These are phyloP conservation scores for Vanrija humicola DNA, from an alignment of 1,284 basidiomycete species.

Conservation along the genomic window DNA sequence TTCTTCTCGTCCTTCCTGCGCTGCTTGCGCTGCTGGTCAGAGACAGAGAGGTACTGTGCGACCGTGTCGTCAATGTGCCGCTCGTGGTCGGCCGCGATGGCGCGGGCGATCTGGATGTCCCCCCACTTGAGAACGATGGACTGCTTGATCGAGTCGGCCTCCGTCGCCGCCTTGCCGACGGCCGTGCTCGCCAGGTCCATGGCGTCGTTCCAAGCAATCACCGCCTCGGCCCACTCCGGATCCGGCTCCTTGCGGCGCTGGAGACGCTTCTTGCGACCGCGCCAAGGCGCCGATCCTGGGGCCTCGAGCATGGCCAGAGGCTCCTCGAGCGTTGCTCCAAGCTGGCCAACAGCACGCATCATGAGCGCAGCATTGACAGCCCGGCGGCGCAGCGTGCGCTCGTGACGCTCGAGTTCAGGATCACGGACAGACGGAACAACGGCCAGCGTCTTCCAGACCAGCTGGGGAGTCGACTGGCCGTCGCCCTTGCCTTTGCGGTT, in stretches of 20 bases:
- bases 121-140: slow-evolving; percentile 23
- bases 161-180: slow-evolving; percentile 13
- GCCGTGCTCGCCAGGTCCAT: slow-evolving; percentile 27
- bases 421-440: slow-evolving; percentile 65
- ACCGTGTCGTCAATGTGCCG: slow-evolving; percentile 14
- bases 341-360: slow-evolving; percentile 62
- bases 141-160: slow-evolving; percentile 1
- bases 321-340: slow-evolving; percentile 63
- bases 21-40: slow-evolving; percentile 2
- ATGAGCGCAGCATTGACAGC: slow-evolving; percentile 27
- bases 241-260: slow-evolving; percentile 64
- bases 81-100: slow-evolving; percentile 11
- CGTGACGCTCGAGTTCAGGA: slow-evolving; percentile 56
- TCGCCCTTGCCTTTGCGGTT: slow-evolving; percentile 11
- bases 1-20: slow-evolving; percentile 14
- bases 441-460: slow-evolving; percentile 55
- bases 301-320: slow-evolving; percentile 27
- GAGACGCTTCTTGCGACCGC: slow-evolving; percentile 64
- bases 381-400: slow-evolving; percentile 60
- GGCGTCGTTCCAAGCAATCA: slow-evolving; percentile 29
- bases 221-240: slow-evolving; percentile 22
- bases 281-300: slow-evolving; percentile 54
- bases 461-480: neutral
- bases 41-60: slow-evolving; percentile 14
- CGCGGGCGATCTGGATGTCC: slow-evolving; percentile 25